A percentile compares a stretch with the other conserved stretches of the same genome.
These are phyloP conservation scores for Torrubiella hemipterigena DNA, from an alignment of 2,329 filamentous ascomycete genomes.

Conservation along the genomic window DNA sequence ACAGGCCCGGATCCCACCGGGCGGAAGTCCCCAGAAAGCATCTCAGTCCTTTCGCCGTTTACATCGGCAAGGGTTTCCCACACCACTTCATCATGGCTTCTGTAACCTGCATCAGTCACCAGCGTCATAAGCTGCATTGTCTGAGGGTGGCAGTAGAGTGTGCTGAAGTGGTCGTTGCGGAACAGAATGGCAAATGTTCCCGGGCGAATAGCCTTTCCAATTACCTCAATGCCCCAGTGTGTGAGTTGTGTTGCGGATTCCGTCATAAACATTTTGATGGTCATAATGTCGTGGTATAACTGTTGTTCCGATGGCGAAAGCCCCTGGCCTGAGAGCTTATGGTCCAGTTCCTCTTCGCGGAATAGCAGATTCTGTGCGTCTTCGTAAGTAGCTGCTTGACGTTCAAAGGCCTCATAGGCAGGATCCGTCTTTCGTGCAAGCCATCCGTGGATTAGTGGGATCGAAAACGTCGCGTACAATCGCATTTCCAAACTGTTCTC, in stretches of 20 bases:
- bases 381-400: conserved; percentile 76
- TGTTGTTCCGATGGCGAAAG: conserved; percentile 64
- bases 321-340: conserved; percentile 48
- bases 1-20: conserved; percentile 50
- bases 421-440: conserved; percentile 56
- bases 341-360: conserved; percentile 76
- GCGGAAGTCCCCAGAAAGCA: conserved; percentile 83
- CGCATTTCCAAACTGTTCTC: conserved; percentile 79
- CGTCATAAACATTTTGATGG: conserved; percentile 73
- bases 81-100: conserved; percentile 77
- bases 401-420: conserved; percentile 56
- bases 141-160: conserved; percentile 76
- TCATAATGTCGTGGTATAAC: conserved; percentile 69
- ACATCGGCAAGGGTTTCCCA: conserved; percentile 93
- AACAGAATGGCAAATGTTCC: conserved; percentile 86
- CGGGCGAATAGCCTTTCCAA: conserved; percentile 57
- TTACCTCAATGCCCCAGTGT: conserved; percentile 62
- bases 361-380: conserved; percentile 86
- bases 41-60: conserved; percentile 69
- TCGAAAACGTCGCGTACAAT: conserved; percentile 80
- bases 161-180: conserved; percentile 94
- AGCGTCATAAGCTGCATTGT: conserved; percentile 67
- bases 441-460: conserved; percentile 92
- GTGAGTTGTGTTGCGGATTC: conserved; percentile 81
- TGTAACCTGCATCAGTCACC: conserved; percentile 88